Evolutionary conservation across 164 flowering plant genomes (phyloP).

Genomic region (Umbellularia californica): DNA sequence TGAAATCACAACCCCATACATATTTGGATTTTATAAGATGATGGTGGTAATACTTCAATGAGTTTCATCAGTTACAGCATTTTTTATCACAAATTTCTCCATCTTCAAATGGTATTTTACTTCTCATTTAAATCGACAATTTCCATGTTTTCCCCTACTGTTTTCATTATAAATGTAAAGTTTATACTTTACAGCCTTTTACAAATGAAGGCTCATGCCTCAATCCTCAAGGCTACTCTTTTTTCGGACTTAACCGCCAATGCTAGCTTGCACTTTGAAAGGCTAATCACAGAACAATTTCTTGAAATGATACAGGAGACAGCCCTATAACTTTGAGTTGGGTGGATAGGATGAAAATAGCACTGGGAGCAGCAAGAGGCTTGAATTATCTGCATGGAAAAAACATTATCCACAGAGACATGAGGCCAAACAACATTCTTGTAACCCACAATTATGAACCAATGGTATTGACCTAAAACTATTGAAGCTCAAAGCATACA

Average conservation of each 20-base stretch:
- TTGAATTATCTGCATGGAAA: slow-evolving; percentile 48
- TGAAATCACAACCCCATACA: neutral
- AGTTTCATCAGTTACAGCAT: neutral
- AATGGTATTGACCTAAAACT: slow-evolving; percentile 33
- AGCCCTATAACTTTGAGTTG: slow-evolving; percentile 36
- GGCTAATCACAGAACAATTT: slow-evolving; percentile 4
- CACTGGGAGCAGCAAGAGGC: slow-evolving; percentile 60
- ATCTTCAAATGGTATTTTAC: neutral
- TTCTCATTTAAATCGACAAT: neutral
- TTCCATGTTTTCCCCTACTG: neutral
- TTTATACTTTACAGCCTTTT: neutral
- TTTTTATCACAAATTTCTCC: neutral
- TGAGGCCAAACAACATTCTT: slow-evolving; percentile 71
- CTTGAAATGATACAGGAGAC: slow-evolving; percentile 31
- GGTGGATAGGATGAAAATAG: slow-evolving; percentile 57
- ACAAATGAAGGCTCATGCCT: neutral
- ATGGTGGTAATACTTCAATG: neutral
- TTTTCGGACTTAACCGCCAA: neutral
- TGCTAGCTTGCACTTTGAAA: neutral
- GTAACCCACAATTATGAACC: slow-evolving; percentile 60
- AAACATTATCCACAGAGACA: slow-evolving; percentile 65
- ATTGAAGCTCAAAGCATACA: neutral
- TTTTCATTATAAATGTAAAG: neutral
- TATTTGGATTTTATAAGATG: too few relatives aligned
- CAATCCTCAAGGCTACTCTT: neutral